phyloP scores from a whole-genome alignment of 495 filamentous ascomycete species.

The Friedmanniomyces simplex region DNA sequence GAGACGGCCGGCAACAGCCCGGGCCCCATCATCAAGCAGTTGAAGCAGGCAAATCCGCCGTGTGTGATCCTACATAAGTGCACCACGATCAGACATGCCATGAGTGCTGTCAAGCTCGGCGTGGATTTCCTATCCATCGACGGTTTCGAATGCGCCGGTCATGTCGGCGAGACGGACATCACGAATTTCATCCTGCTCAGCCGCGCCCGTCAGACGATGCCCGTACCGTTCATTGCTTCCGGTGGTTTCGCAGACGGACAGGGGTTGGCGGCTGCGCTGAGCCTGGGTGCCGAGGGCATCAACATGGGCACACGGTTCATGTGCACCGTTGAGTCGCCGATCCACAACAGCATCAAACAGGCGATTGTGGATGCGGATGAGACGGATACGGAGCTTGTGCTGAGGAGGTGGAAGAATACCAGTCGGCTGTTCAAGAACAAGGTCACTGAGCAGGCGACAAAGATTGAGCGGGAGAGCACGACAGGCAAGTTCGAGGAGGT shows the following conservation, averaged over 20 bases:
- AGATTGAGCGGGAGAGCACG: conserved; percentile 73
- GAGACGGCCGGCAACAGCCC: conserved; percentile 96
- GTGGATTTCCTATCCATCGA: conserved; percentile 96
- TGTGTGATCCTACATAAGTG: conserved; percentile 89
- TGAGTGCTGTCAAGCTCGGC: conserved; percentile 84
- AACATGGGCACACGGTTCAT: conserved; percentile 96
- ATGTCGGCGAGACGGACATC: conserved; percentile 92
- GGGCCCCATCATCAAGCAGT: conserved; percentile 76
- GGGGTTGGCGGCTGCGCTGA: conserved; percentile 84
- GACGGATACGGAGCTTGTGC: conserved; percentile 78
- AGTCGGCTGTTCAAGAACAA: conserved; percentile 81
- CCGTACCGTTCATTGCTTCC: conserved; percentile 86
- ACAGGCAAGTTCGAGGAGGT: conserved; percentile 89
- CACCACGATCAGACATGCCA: conserved; percentile 89
- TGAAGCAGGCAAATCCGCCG: conserved; percentile 58
- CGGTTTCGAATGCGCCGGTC: conserved; percentile 94
- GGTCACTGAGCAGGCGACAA: conserved; percentile 65
- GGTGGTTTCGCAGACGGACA: conserved; percentile 94
- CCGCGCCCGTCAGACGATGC: conserved; percentile 73
- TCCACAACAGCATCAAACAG: conserved; percentile 88
- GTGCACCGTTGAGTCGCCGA: conserved; percentile 84
- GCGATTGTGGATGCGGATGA: conserved; percentile 82
- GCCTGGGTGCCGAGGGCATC: conserved; percentile 84
- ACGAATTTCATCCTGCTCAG: conserved; percentile 93
- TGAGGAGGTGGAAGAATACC: conserved; percentile 91